These are phyloP conservation scores for Komagataella pastoris DNA, from an alignment of 805 yeast genomes.

Conservation along the genomic window DNA sequence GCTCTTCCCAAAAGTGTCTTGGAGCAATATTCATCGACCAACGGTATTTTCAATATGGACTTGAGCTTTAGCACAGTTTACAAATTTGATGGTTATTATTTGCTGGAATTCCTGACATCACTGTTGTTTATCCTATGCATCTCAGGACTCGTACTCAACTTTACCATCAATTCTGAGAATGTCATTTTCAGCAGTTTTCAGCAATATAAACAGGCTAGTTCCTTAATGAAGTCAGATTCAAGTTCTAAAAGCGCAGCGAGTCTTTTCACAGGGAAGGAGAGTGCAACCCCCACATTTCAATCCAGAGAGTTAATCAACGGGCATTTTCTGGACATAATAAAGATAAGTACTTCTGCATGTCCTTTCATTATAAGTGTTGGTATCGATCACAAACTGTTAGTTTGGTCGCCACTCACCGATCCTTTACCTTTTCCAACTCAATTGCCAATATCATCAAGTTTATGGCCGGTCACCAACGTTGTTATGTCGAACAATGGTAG, in stretches of 20 bases:
- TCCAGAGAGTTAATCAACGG: constrained; percentile 30
- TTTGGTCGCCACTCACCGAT: constrained; percentile 57
- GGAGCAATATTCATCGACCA: not conserved
- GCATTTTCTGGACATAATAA: constrained; percentile 52
- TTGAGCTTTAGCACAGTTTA: constrained; percentile 15
- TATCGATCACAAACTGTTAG: constrained; percentile 53
- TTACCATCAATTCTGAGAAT: constrained; percentile 17
- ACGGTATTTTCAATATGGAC: constrained; percentile 8
- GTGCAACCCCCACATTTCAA: constrained; percentile 7
- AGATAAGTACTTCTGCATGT: constrained; percentile 43
- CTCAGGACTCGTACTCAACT: constrained; percentile 29
- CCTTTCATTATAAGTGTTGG: constrained; percentile 63
- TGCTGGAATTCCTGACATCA: constrained; percentile 41
- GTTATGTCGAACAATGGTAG: constrained; percentile 48
- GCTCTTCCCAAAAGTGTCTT: constrained; percentile 5
- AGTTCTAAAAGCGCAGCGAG: not conserved
- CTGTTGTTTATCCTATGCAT: constrained; percentile 37
- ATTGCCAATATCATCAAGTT: constrained; percentile 25
- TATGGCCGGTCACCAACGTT: constrained; percentile 52
- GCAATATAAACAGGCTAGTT: not conserved
- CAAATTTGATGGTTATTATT: constrained; percentile 34
- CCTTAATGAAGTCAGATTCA: not conserved
- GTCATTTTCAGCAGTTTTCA: constrained; percentile 1
- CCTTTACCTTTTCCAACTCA: constrained; percentile 34
- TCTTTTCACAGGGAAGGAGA: constrained; percentile 3